Percentiles rank a stretch among this genome's conserved stretches.
Conservation (phyloP, 805 yeast genomes). For the Ogataea neopini region DNA sequence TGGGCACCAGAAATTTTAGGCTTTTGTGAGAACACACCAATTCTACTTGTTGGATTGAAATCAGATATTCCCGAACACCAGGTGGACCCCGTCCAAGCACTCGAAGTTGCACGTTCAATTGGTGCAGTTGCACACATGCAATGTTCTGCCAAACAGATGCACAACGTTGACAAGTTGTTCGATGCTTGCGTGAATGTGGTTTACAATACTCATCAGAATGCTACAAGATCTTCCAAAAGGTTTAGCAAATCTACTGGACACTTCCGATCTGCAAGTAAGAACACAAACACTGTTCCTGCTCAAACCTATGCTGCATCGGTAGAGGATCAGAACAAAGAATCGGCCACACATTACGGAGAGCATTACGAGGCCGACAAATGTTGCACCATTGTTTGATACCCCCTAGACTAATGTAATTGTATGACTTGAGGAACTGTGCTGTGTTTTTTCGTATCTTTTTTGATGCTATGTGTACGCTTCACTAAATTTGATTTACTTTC, state of each 20-base stretch:
- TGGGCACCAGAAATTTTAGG: constrained; percentile 90
- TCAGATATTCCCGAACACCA: constrained; percentile 54
- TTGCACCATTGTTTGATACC: constrained; percentile 12
- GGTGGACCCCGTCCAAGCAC: constrained; percentile 29
- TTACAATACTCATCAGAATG: constrained; percentile 23
- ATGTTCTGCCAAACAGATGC: constrained; percentile 74
- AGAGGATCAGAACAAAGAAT: constrained; percentile 3
- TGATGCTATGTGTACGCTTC: constrained; percentile 1
- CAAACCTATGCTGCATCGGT: constrained; percentile 6
- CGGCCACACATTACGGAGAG: constrained; percentile 3
- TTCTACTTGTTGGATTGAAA: constrained; percentile 80
- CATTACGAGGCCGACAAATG: constrained; percentile 10
- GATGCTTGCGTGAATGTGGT: constrained; percentile 45
- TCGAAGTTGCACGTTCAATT: constrained; percentile 40
- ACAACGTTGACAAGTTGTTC: constrained; percentile 68
- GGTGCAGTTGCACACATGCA: constrained; percentile 74
- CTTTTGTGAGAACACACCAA: constrained; percentile 79
- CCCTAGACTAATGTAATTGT: constrained; percentile 4
- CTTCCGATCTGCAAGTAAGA: constrained; percentile 25
- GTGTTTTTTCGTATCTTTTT: not conserved
- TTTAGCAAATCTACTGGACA: constrained; percentile 23
- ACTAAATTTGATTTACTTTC: not conserved
- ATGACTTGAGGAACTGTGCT: not conserved
- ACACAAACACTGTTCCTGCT: constrained; percentile 12
- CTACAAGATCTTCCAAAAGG: constrained; percentile 16